Evolutionary conservation across 2,329 filamentous ascomycete genomes (phyloP), one percentile per base, ranked within the genome.

Genomic region (Ilyonectria sp.): DNA sequence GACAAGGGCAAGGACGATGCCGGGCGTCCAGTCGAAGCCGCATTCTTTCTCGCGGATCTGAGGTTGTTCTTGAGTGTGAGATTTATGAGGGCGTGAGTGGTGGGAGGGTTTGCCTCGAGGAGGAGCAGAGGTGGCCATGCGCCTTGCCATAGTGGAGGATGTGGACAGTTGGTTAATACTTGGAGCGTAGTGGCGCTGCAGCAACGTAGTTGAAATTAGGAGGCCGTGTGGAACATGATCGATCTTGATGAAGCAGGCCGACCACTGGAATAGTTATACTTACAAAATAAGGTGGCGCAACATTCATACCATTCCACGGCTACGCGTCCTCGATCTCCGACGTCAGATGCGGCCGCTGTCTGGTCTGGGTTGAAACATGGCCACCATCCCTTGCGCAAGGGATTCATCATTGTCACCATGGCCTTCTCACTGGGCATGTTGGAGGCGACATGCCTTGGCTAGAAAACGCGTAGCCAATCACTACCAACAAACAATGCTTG

Each of bases 11-110:
- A 86, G 79, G 19, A 77, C 74, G 35, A 85, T 65, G 63, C 79
- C 82, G 33, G 81, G 79, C 5, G 75, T 79, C 80, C 82, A 84
- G 60, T 80, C 79, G 73, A 84, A 86, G 35, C 79, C 80, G 6
- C 69, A 60, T 31, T 73, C 69, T 43, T 66, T 72, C 62, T 85
- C 83, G 67, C 80, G 79, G 26, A 40, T 26, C 19, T 72, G 67
- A 15, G 82, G 80, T 55, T 79, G 74, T n/a, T 82, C 76, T 0
- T 80, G 52, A 9, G 63, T 46, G 35, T 43, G 47, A 29, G 66
- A 58, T 9, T 43, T 59, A 5, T 67, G 65, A 2, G 44, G 50
- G 60, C 29, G 68, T 1, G 60, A 44, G 35, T 21, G 37, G 13
- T 43, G 46, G n/a, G 52, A 49, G 4, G 31, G 61, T 4, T 33